Conservation (phyloP, 805 yeast genomes). For the Isabelozyma pseudorhagii region DNA sequence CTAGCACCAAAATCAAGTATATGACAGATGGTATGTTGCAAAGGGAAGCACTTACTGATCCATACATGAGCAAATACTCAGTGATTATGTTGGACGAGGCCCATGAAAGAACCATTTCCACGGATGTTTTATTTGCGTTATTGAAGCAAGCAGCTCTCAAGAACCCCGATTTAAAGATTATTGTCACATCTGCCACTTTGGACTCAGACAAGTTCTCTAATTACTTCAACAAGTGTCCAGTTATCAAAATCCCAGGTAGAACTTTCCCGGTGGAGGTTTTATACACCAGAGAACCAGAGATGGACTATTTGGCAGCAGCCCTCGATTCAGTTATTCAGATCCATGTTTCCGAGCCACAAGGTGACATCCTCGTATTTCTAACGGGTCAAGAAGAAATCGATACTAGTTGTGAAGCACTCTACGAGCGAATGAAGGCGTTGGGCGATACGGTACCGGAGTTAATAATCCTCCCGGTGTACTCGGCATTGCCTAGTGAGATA, state of each 20-base stretch:
- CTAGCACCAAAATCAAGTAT: constrained; percentile 71
- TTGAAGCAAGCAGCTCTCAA: constrained; percentile 66
- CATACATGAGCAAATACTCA: constrained; percentile 69
- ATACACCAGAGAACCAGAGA: constrained; percentile 78
- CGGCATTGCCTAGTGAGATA: constrained; percentile 86
- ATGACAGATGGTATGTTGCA: constrained; percentile 98
- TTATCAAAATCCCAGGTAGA: constrained; percentile 82
- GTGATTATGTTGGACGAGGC: constrained; percentile 96
- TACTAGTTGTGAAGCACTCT: constrained; percentile 73
- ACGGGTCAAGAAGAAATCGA: constrained; percentile 97
- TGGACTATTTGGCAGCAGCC: constrained; percentile 81
- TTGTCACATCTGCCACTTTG: constrained; percentile 91
- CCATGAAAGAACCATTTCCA: constrained; percentile 92
- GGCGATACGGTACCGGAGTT: constrained; percentile 64
- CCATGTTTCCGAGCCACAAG: constrained; percentile 72
- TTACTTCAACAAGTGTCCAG: constrained; percentile 79
- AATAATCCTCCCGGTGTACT: constrained; percentile 81
- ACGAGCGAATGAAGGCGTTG: constrained; percentile 58
- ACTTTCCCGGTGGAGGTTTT: constrained; percentile 85
- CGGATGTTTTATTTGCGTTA: constrained; percentile 87
- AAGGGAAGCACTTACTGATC: constrained; percentile 82
- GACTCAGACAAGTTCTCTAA: constrained; percentile 81
- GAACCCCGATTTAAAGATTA: constrained; percentile 71
- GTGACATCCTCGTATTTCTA: constrained; percentile 78
- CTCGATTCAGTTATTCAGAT: constrained; percentile 83